phyloP scores from a whole-genome alignment of 148 eudicot genomes.

The Rhododendron henanense region DNA sequence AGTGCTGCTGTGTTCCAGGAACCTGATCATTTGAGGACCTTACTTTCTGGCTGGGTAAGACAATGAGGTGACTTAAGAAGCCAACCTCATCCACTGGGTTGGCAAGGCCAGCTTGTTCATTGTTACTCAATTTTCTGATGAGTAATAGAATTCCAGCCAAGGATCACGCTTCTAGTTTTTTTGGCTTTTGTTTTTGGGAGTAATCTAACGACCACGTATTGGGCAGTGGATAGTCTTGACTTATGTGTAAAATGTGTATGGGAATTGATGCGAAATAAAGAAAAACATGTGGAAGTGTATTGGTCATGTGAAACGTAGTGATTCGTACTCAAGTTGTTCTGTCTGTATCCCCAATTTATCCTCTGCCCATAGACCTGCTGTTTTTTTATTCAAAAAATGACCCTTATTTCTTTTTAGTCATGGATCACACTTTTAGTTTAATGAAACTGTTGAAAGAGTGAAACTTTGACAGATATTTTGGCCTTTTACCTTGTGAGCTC shows the following conservation, averaged over 20 bases:
- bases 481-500: not conserved
- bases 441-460: not conserved
- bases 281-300: not conserved
- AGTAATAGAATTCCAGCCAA: not conserved
- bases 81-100: not conserved
- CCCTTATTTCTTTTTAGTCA: not conserved
- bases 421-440: not conserved
- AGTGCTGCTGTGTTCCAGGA: not conserved
- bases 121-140: not conserved
- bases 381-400: not conserved
- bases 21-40: not conserved
- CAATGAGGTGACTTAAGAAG: not conserved
- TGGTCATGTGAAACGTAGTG: not conserved
- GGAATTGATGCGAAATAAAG: not conserved
- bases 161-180: constrained; percentile 2
- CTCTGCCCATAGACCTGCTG: not conserved
- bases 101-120: not conserved
- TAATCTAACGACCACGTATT: not conserved
- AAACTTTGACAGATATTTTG: not conserved
- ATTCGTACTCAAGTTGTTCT: not conserved
- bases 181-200: not conserved
- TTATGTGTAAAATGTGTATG: not conserved
- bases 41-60: not conserved
- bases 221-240: not conserved
- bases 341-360: not conserved